A percentile compares a stretch with the other conserved stretches of the same genome.
Evolutionary conservation across 1,139 yeast species (phyloP).

Genomic region (Groenewaldozyma auringiensis): DNA sequence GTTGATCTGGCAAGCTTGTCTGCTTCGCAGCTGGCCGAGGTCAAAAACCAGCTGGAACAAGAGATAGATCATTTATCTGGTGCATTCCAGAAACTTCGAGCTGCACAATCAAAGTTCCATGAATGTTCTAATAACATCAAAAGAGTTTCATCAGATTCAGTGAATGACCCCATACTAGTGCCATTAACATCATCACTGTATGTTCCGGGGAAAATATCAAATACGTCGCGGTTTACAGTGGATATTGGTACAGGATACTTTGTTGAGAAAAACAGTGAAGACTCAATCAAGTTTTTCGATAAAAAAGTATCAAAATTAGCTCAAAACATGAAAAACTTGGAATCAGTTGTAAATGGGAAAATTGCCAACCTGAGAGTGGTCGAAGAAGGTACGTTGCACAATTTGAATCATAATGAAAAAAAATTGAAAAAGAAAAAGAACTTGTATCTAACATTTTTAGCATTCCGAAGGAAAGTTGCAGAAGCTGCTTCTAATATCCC

Average conservation of each 20-base stretch:
- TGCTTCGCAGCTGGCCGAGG: slow-evolving; percentile 77
- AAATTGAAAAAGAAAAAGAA: too few relatives aligned
- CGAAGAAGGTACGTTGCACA: slow-evolving; percentile 23
- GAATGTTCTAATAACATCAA: slow-evolving; percentile 74
- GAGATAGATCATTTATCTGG: slow-evolving; percentile 81
- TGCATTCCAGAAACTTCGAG: slow-evolving; percentile 73
- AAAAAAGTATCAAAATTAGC: slow-evolving; percentile 64
- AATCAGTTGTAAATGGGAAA: slow-evolving; percentile 48
- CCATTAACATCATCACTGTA: slow-evolving; percentile 87
- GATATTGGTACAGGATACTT: slow-evolving; percentile 96
- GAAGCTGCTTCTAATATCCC: background rate
- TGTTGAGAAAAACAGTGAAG: slow-evolving; percentile 59
- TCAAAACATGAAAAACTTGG: slow-evolving; percentile 66
- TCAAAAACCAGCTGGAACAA: slow-evolving; percentile 75
- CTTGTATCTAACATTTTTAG: background rate
- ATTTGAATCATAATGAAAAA: background rate
- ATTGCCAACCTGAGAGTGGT: slow-evolving; percentile 27
- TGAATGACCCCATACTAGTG: slow-evolving; percentile 49
- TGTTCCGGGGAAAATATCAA: slow-evolving; percentile 70
- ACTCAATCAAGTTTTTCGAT: slow-evolving; percentile 67
- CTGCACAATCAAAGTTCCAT: slow-evolving; percentile 75
- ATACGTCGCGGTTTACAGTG: slow-evolving; percentile 66
- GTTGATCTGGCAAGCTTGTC: slow-evolving; percentile 60
- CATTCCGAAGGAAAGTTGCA: background rate
- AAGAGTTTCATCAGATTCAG: slow-evolving; percentile 30